Percentiles rank a stretch among this genome's conserved stretches.
These are phyloP conservation scores for Martensiomyces pterosporus DNA, from an alignment of 192 early-diverging fungal species.

Conservation along the genomic window DNA sequence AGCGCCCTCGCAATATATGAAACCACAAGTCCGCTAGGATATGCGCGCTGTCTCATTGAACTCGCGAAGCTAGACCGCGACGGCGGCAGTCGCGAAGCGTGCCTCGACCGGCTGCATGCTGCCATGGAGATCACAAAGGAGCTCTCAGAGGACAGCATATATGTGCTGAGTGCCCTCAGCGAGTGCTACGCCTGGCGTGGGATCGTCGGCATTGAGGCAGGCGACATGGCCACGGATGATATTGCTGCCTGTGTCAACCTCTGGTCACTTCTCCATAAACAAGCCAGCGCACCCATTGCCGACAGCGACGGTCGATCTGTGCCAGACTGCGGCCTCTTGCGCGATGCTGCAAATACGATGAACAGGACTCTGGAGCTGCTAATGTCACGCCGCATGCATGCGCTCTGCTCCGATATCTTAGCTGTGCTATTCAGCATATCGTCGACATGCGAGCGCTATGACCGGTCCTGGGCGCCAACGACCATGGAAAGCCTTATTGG, in stretches of 20 bases:
- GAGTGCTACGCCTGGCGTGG: conserved; percentile 41
- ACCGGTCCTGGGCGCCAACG: conserved; percentile 16
- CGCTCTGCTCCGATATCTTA: conserved; percentile 7
- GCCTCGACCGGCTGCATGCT: conserved; percentile 7
- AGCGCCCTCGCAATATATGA: conserved; percentile 10
- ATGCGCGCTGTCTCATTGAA: conserved; percentile 26
- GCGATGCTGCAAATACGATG: conserved; percentile 17
- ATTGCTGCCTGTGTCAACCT: conserved; percentile 6
- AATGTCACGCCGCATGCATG: conserved; percentile 30
- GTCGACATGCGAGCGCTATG: conserved; percentile 10
- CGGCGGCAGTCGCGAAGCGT: conserved; percentile 1
- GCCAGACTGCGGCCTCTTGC: conserved; percentile 18
- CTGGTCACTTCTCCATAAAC: conserved; percentile 15
- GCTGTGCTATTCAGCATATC: conserved; percentile 4
- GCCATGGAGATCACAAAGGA: conserved; percentile 21
- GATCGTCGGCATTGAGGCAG: conserved; percentile 16
- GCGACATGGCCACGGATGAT: background rate
- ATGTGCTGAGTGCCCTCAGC: conserved; percentile 9
- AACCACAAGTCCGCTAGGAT: conserved; percentile 4
- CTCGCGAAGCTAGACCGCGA: conserved; percentile 33
- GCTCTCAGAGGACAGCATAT: conserved; percentile 2
- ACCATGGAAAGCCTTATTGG: conserved; percentile 26
- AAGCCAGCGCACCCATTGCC: background rate
- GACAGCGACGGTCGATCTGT: too few species aligned
- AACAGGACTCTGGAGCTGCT: conserved; percentile 18